phyloP scores from a whole-genome alignment of 306 rosid genomes.

The Mimosa pudica region DNA sequence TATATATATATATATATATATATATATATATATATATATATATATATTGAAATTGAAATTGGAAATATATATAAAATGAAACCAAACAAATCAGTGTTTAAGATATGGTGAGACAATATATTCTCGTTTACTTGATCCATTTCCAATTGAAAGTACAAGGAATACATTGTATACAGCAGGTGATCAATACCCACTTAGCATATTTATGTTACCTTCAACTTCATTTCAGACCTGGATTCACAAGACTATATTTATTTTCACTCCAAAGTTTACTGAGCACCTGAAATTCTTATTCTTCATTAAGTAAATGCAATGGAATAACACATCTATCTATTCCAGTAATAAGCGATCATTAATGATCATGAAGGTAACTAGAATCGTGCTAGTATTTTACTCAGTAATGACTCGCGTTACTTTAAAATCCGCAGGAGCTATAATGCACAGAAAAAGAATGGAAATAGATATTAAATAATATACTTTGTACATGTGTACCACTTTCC shows the following conservation, averaged over 20 bases:
- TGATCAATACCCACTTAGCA: neutral
- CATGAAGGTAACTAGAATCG: constrained; percentile 16
- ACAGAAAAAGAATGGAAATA: constrained; percentile 27
- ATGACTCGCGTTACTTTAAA: constrained; percentile 20
- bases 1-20: too few species aligned
- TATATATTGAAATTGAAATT: too few species aligned
- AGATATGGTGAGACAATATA: neutral
- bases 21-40: too few species aligned
- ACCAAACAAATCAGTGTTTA: too few species aligned
- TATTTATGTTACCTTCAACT: neutral
- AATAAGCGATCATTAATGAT: constrained; percentile 27
- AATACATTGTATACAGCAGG: constrained; percentile 5
- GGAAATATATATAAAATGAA: too few species aligned
- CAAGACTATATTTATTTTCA: constrained; percentile 1
- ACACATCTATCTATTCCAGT: neutral
- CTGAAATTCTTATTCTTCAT: neutral
- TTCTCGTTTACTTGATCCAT: neutral
- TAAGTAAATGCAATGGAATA: neutral
- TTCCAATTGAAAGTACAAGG: constrained; percentile 1
- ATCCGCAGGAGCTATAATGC: constrained; percentile 25
- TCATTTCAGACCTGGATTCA: constrained; percentile 6
- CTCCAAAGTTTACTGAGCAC: constrained; percentile 4
- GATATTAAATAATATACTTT: constrained; percentile 34
- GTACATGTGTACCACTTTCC: constrained; percentile 32
- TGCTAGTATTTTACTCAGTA: constrained; percentile 21